phyloP scores from a whole-genome alignment of 805 yeast genomes.

The Candida koratica region DNA sequence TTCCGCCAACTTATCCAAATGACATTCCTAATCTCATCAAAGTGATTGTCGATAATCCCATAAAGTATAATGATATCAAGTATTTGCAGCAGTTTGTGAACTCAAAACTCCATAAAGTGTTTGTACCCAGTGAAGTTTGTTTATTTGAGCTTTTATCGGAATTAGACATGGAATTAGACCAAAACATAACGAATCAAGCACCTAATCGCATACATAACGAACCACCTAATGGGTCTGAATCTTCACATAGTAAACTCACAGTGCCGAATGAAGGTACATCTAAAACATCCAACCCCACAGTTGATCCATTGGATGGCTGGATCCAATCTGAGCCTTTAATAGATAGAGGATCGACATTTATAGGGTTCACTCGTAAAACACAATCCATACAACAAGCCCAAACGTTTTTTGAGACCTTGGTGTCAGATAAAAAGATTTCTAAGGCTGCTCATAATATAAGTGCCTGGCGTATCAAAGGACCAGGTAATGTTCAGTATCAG shows the following conservation, averaged over 20 bases:
- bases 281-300: not conserved
- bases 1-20: slow-evolving; percentile 69
- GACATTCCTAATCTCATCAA: slow-evolving; percentile 62
- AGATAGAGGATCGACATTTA: slow-evolving; percentile 83
- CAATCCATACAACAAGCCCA: slow-evolving; percentile 65
- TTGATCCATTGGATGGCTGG: slow-evolving; percentile 71
- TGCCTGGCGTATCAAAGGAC: slow-evolving; percentile 74
- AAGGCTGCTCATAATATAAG: slow-evolving; percentile 77
- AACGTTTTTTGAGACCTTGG: slow-evolving; percentile 46
- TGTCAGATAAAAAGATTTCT: slow-evolving; percentile 61
- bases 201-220: slow-evolving; percentile 5
- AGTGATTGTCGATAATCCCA: slow-evolving; percentile 35
- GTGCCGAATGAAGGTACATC: not conserved
- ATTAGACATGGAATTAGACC: slow-evolving; percentile 46
- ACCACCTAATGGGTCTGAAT: not conserved
- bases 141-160: slow-evolving; percentile 75
- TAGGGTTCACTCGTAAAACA: slow-evolving; percentile 68
- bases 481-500: slow-evolving; percentile 55
- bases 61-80: slow-evolving; percentile 35
- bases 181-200: slow-evolving; percentile 30
- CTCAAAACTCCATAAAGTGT: slow-evolving; percentile 53
- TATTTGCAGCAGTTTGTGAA: slow-evolving; percentile 47
- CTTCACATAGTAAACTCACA: not conserved
- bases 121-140: slow-evolving; percentile 61
- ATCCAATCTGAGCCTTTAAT: slow-evolving; percentile 65